A percentile compares a stretch with the other conserved stretches of the same genome.
Conservation (phyloP, 495 filamentous ascomycete genomes). For the Tuber borchii region DNA sequence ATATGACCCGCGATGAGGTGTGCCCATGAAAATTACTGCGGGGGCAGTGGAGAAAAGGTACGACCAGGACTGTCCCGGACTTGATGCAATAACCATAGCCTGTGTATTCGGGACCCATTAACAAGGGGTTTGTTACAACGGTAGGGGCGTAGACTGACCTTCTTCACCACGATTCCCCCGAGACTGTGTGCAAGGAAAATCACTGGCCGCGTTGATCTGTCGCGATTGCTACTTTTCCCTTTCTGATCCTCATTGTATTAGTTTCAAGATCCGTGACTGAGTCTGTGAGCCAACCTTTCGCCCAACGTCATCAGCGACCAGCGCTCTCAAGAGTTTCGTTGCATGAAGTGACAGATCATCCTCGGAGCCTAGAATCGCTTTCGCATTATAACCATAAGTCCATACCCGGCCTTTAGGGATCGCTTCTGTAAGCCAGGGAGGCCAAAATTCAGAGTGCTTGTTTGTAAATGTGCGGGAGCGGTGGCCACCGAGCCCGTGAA, state of each 20-base stretch:
- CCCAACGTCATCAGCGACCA: constrained; percentile 4
- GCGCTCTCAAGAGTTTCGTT: constrained; percentile 12
- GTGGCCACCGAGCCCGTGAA: constrained; percentile 24
- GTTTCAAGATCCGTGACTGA: background rate
- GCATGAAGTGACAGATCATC: constrained; percentile 6
- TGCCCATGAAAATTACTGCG: constrained; percentile 21
- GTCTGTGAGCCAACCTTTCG: background rate
- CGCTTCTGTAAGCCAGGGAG: background rate
- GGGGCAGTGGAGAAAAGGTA: constrained; percentile 2
- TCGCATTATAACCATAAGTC: constrained; percentile 22
- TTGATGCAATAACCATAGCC: background rate
- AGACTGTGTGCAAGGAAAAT: constrained; percentile 31
- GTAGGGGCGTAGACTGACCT: constrained; percentile 9
- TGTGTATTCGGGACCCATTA: background rate
- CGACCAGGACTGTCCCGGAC: background rate
- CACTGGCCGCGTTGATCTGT: constrained; percentile 14
- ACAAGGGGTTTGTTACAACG: background rate
- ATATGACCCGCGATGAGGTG: constrained; percentile 10
- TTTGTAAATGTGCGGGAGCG: constrained; percentile 19
- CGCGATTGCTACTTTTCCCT: background rate
- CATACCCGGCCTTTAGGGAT: constrained; percentile 13
- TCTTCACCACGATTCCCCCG: constrained; percentile 27
- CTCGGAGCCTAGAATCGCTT: background rate
- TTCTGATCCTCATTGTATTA: background rate
- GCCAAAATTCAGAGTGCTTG: constrained; percentile 14